Percentiles rank a stretch among this genome's conserved stretches.
Evolutionary conservation across 2,329 filamentous ascomycete species (phyloP).

Genomic region (Penicillium sp.): DNA sequence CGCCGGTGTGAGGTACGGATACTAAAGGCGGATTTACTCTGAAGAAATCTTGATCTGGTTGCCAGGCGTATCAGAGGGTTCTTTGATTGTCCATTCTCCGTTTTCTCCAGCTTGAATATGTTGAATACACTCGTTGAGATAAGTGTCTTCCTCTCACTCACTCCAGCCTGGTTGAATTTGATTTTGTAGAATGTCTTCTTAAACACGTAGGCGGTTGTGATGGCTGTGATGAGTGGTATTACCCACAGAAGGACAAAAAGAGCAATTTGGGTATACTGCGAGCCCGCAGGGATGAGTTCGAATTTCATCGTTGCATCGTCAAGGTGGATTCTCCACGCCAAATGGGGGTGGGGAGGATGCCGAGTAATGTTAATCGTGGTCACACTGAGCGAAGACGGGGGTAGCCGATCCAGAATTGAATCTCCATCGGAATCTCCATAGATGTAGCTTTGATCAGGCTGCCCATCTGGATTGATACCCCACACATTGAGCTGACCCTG

Average conservation of each 20-base stretch:
- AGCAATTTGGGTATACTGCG: conserved; percentile 52
- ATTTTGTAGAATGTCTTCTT: conserved; percentile 62
- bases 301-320: conserved; percentile 56
- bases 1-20: conserved; percentile 39
- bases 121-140: conserved; percentile 38
- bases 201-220: conserved; percentile 54
- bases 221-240: conserved; percentile 53
- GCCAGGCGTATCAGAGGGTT: conserved; percentile 36
- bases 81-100: conserved; percentile 27
- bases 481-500: conserved; percentile 63
- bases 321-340: conserved; percentile 56
- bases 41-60: conserved; percentile 38
- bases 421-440: conserved; percentile 63
- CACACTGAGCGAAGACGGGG: conserved; percentile 56
- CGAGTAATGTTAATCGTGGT: conserved; percentile 60
- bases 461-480: conserved; percentile 63
- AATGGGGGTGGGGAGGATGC: conserved; percentile 52
- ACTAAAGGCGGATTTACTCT: conserved; percentile 36
- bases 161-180: conserved; percentile 60
- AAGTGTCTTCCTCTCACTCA: conserved; percentile 49
- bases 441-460: conserved; percentile 59
- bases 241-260: conserved; percentile 55
- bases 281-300: conserved; percentile 54
- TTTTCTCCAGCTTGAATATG: conserved; percentile 32
- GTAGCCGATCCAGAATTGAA: conserved; percentile 59